Base-by-base conservation (phyloP, 345 rosid species). In the Boechera stricta region DNA sequence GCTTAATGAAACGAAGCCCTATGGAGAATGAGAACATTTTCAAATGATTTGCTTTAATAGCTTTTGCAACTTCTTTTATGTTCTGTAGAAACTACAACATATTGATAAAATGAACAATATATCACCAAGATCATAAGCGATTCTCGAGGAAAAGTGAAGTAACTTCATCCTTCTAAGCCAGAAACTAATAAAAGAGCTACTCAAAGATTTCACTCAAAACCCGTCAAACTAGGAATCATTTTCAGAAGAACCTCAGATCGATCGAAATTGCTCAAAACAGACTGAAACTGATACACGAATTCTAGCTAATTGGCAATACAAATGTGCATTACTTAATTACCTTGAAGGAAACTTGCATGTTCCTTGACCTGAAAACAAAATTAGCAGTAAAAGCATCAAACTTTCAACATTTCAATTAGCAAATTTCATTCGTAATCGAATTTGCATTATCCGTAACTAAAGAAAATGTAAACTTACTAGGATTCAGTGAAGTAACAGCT, bases 401-500 rank as follows among this genome's bases (percentile, higher is more conserved):
- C 29, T 45, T 77, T 33, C 47, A 54, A 42, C 9, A 26, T 10
- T 49, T 7, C 28, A 65, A 55, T 49, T 16, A 1, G 53, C 44
- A 21, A 48, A 45, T 7, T n/a, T 5, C 52, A 35, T 10, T 54
- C 38, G 24, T 4, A 33, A 58, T 67, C 35, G 41, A 67, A 74
- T 10, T 31, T 10, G 12, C 48, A 47, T 64, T 73, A 4, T 42
- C n/a, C 49, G 10, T 0, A 28, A 11, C 16, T 5, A 54, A 28
- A 54, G 47, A 0, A n/a, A 13, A 48, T 4, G 68, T 13, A 6
- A 79, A 0, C 90, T 83, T 47, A 89, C 97, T 90, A 4, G 98
- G 97, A 81, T 93, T 82, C 31, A 91, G 77, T 52, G 90, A 86
- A 77, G 87, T 89, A 76, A 88, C 82, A 58, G 94, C 91, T 32